These are phyloP conservation scores for Oryza coarctata DNA, from an alignment of 176 grass and related monocot genomes.

Conservation along the genomic window DNA sequence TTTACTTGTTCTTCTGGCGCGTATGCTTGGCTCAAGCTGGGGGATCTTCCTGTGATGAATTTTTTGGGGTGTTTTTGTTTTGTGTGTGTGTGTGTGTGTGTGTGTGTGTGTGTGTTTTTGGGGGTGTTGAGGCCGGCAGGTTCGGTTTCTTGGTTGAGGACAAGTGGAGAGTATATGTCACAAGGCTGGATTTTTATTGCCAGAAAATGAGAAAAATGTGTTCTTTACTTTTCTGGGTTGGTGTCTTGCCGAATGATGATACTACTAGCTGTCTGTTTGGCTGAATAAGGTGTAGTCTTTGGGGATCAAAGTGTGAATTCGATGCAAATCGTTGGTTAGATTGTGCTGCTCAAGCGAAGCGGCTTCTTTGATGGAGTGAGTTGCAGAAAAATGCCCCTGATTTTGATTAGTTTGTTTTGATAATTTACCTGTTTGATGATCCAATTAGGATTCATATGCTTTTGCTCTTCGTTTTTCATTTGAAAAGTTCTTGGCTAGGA, in stretches of 20 bases:
- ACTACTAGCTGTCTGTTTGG: neutral
- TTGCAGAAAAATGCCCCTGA: slow-evolving; percentile 20
- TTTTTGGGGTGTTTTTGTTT: neutral
- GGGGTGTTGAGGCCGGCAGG: neutral
- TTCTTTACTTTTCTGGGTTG: neutral
- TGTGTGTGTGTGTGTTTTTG: no score
- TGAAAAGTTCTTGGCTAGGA: slow-evolving; percentile 25
- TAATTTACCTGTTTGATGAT: neutral
- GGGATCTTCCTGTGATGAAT: neutral
- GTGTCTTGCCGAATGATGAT: neutral
- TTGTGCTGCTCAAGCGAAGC: neutral
- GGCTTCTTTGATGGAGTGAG: slow-evolving; percentile 22
- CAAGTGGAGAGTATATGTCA: slow-evolving; percentile 24
- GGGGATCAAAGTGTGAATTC: slow-evolving; percentile 5
- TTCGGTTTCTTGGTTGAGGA: slow-evolving; percentile 24
- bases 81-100: no score
- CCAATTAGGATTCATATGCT: neutral
- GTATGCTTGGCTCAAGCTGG: neutral
- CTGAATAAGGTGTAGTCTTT: neutral
- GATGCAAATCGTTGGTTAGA: neutral
- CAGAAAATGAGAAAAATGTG: neutral
- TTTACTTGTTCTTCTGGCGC: slow-evolving; percentile 5
- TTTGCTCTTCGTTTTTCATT: neutral
- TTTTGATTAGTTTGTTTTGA: slow-evolving; percentile 18
- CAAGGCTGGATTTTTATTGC: neutral